phyloP scores from a whole-genome alignment of 2,329 filamentous ascomycete species.

The Cercospora berteroae region DNA sequence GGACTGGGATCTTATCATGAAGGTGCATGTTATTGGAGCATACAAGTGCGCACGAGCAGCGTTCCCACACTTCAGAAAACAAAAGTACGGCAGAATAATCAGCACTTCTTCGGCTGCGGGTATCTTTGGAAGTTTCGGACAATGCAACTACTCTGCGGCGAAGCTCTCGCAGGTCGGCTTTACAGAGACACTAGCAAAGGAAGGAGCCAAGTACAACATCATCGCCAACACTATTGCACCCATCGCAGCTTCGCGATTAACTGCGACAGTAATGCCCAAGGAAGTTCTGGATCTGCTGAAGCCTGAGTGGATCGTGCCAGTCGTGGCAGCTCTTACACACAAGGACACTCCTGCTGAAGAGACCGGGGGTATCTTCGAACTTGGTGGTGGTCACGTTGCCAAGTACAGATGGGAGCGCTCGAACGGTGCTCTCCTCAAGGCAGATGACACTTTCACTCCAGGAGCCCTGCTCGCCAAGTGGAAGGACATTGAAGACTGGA shows the following conservation, averaged over 20 bases:
- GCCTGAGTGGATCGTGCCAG: slow-evolving; percentile 91
- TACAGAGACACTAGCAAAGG: slow-evolving; percentile 96
- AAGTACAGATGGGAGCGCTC: slow-evolving; percentile 96
- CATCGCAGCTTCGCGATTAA: slow-evolving; percentile 94
- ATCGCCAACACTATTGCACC: slow-evolving; percentile 91
- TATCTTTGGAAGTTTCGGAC: slow-evolving; percentile 91
- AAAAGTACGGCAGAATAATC: slow-evolving; percentile 96
- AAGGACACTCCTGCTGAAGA: slow-evolving; percentile 72
- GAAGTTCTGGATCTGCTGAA: slow-evolving; percentile 81
- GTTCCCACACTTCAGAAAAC: slow-evolving; percentile 97
- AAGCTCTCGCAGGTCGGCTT: slow-evolving; percentile 95
- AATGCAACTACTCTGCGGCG: slow-evolving; percentile 95
- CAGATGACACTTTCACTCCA: slow-evolving; percentile 83
- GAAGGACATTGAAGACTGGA: slow-evolving; percentile 84
- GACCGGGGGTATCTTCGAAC: slow-evolving; percentile 88
- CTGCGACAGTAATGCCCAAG: slow-evolving; percentile 91
- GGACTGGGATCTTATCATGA: slow-evolving; percentile 94
- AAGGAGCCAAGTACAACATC: slow-evolving; percentile 98
- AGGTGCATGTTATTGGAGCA: slow-evolving; percentile 86
- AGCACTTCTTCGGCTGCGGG: slow-evolving; percentile 96
- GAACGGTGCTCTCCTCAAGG: slow-evolving; percentile 82
- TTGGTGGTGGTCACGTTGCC: slow-evolving; percentile 85
- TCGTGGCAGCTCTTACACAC: slow-evolving; percentile 86
- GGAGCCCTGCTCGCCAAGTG: slow-evolving; percentile 86
- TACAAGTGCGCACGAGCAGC: slow-evolving; percentile 95